A percentile compares a stretch with the other conserved stretches of the same genome.
Conservation (phyloP, 164 flowering plant genomes). For the Chimonanthus salicifolius region DNA sequence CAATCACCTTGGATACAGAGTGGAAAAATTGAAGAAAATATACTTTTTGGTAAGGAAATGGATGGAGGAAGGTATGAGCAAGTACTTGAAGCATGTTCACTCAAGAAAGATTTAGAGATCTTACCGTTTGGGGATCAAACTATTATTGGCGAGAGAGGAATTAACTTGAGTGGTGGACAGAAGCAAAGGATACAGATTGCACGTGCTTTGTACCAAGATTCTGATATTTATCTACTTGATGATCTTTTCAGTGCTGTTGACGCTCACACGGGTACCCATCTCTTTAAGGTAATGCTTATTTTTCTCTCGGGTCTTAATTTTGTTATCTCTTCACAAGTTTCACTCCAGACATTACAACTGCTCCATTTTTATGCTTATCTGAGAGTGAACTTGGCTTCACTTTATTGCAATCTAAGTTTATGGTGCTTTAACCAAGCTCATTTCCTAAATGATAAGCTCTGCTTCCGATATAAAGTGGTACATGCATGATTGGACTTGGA, state of each 20-base stretch:
- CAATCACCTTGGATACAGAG: slow-evolving; percentile 95
- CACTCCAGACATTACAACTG: neutral
- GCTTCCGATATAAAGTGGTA: neutral
- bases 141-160: slow-evolving; percentile 81
- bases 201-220: slow-evolving; percentile 82
- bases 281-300: slow-evolving; percentile 51
- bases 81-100: slow-evolving; percentile 68
- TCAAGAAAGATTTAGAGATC: slow-evolving; percentile 77
- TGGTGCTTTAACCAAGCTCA: neutral
- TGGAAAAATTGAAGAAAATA: slow-evolving; percentile 77
- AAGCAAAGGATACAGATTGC: slow-evolving; percentile 90
- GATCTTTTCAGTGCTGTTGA: slow-evolving; percentile 96
- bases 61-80: slow-evolving; percentile 54
- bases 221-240: slow-evolving; percentile 78
- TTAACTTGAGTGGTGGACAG: slow-evolving; percentile 92
- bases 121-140: slow-evolving; percentile 80
- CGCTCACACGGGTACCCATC: slow-evolving; percentile 85
- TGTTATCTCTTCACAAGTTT: neutral
- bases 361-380: neutral
- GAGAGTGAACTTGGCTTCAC: neutral
- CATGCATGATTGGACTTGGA: neutral
- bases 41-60: slow-evolving; percentile 81
- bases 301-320: neutral
- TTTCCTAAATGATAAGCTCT: neutral
- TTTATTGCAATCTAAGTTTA: neutral